Percentiles rank a stretch among this genome's conserved stretches.
Conservation (phyloP, 2,329 filamentous ascomycete genomes). For the Trichoderma sp. region DNA sequence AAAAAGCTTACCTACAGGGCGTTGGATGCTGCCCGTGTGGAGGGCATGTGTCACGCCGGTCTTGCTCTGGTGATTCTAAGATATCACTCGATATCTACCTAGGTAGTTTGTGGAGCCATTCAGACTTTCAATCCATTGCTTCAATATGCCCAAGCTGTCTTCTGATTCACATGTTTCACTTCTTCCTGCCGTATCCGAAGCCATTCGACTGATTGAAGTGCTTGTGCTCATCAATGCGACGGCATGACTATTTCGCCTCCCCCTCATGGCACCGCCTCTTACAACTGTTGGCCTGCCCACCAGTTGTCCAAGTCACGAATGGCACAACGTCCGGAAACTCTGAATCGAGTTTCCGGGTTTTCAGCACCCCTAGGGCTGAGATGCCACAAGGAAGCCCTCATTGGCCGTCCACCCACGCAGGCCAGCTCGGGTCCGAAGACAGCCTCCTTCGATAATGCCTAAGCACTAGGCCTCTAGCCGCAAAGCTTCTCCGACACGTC, state of each 20-base stretch:
- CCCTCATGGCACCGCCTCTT: neutral
- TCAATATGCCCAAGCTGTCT: neutral
- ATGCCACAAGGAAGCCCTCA: neutral
- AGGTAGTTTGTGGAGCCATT: neutral
- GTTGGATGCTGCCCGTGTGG: neutral
- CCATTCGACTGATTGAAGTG: neutral
- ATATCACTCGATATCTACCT: neutral
- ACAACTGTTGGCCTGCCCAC: neutral
- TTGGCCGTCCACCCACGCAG: neutral
- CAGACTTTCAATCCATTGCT: neutral
- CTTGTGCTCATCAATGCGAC: neutral
- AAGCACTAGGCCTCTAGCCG: constrained; percentile 22
- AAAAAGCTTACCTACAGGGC: neutral
- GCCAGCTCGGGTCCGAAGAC: neutral
- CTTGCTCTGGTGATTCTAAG: constrained; percentile 9
- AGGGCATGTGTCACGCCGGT: constrained; percentile 4
- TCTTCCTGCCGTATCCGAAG: neutral
- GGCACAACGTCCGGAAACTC: neutral
- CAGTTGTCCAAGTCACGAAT: neutral
- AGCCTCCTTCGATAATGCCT: constrained; percentile 5
- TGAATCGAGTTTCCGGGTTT: neutral
- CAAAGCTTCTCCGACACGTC: constrained; percentile 6
- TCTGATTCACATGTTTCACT: neutral
- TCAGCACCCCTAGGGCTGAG: constrained; percentile 3
- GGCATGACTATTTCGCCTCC: neutral